phyloP scores from a whole-genome alignment of 805 yeast genomes.

The Saccharomycopsis synnaedendra region DNA sequence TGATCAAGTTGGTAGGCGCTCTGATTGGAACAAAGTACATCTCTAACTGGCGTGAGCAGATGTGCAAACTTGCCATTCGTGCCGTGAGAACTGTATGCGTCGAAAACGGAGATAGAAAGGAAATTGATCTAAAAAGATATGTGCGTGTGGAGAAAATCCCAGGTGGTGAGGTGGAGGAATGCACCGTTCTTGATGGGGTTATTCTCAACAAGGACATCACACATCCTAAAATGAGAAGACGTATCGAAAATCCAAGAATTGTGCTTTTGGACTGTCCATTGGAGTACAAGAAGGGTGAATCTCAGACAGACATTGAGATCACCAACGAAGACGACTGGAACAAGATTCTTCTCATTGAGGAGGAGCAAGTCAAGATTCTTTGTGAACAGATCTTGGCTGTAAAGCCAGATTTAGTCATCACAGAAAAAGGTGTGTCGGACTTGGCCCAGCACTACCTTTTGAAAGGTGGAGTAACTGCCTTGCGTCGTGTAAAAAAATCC shows the following conservation, averaged over 20 bases:
- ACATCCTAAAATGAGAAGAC: constrained; percentile 96
- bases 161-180: constrained; percentile 93
- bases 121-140: constrained; percentile 88
- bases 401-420: constrained; percentile 89
- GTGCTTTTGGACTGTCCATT: constrained; percentile 90
- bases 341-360: constrained; percentile 90
- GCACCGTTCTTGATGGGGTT: constrained; percentile 81
- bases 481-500: constrained; percentile 90
- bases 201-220: constrained; percentile 92
- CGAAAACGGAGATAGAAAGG: constrained; percentile 41
- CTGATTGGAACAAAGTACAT: constrained; percentile 96
- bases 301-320: constrained; percentile 95
- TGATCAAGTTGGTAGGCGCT: constrained; percentile 77
- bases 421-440: constrained; percentile 97
- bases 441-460: constrained; percentile 93
- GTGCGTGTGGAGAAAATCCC: constrained; percentile 93
- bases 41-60: constrained; percentile 77
- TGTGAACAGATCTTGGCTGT: constrained; percentile 77
- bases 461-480: constrained; percentile 85
- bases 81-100: constrained; percentile 80
- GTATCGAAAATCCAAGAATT: constrained; percentile 79
- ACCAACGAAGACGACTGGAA: constrained; percentile 95
- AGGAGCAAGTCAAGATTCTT: constrained; percentile 83
- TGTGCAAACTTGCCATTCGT: constrained; percentile 79
- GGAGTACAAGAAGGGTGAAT: constrained; percentile 98